Evolutionary conservation across 2,329 filamentous ascomycete species (phyloP).

Genomic region (Penicillium corylophilum): DNA sequence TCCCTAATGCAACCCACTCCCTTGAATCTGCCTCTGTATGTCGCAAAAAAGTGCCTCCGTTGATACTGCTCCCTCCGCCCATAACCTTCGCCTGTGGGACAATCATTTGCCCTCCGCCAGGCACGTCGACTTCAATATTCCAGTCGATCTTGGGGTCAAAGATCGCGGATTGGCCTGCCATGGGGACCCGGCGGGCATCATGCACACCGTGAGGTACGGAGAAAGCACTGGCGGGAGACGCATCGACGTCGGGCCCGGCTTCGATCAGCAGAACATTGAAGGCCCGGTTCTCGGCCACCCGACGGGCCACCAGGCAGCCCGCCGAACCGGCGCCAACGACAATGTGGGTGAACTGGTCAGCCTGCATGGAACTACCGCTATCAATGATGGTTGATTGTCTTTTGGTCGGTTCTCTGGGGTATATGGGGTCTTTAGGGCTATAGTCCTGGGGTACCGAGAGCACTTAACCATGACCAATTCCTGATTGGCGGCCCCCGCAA

Average conservation of each 20-base stretch:
- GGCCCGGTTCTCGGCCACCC: slow-evolving; percentile 12
- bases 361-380: slow-evolving; percentile 2
- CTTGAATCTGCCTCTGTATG: slow-evolving; percentile 7
- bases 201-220: slow-evolving; percentile 6
- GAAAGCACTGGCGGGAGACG: background rate
- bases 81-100: slow-evolving; percentile 17
- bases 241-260: slow-evolving; percentile 16
- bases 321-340: slow-evolving; percentile 18
- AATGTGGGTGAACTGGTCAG: slow-evolving; percentile 13
- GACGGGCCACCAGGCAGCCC: slow-evolving; percentile 18
- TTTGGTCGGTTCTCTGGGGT: background rate
- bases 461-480: background rate
- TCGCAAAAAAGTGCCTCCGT: slow-evolving; percentile 15
- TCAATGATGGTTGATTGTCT: background rate
- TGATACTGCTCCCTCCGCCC: slow-evolving; percentile 18
- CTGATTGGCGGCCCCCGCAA: background rate
- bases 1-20: slow-evolving; percentile 16
- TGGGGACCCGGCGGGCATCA: slow-evolving; percentile 13
- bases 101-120: slow-evolving; percentile 9
- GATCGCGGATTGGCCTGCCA: slow-evolving; percentile 14
- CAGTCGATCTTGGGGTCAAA: slow-evolving; percentile 15
- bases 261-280: slow-evolving; percentile 19
- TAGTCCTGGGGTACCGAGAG: background rate
- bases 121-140: slow-evolving; percentile 12
- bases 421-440: background rate